Evolutionary conservation across 2,329 filamentous ascomycete species (phyloP), one percentile per base, ranked within the genome.

Genomic region (Nigrospora osmanthi): DNA sequence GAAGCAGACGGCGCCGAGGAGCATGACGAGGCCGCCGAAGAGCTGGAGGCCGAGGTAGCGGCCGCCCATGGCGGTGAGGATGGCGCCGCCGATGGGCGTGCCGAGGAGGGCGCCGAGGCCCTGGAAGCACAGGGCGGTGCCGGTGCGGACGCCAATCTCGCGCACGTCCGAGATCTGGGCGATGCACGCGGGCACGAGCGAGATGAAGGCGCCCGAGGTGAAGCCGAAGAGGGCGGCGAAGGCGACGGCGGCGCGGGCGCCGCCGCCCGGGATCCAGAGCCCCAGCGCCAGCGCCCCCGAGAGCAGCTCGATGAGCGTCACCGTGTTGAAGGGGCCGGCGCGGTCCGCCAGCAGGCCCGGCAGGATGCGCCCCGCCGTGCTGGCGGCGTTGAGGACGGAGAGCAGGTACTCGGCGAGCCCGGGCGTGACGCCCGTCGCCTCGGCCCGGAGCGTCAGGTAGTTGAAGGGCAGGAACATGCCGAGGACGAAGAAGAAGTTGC

Each of bases 81-180:
- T 69, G 11, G 78, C 80, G 7, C 83, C 83, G 2, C 73, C 83
- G 52, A 88, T 83, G 0, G 85, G 85, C 38, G 73, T 79, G 1
- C 83, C 81, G 0, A 79, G 80, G 42, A 90, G 64, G 1, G 80
- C 81, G 4, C 80, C 83, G 31, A 89, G 65, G 1, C 78, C 73
- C 45, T 81, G 70, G 39, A 81, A 59, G 14, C 78, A 73, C 57
- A 85, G 86, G 23, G 79, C 71, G 0, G 76, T 73, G 1, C 87
- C 87, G 2, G 75, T 80, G 6, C 85, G 71, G 2, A 82, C 75
- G 13, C 86, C 87, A 32, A 89, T 81, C 58, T 87, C 73, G 16
- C 77, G 70, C 34, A 87, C 75, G 38, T 86, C 81, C 2, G 78
- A 81, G 49, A 89, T 84, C 55, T 89, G 83, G 2, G 82, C 83